Percentiles rank a stretch among this genome's conserved stretches.
phyloP scores from a whole-genome alignment of 78 protist species.

The Polysphondylium violaceum region DNA sequence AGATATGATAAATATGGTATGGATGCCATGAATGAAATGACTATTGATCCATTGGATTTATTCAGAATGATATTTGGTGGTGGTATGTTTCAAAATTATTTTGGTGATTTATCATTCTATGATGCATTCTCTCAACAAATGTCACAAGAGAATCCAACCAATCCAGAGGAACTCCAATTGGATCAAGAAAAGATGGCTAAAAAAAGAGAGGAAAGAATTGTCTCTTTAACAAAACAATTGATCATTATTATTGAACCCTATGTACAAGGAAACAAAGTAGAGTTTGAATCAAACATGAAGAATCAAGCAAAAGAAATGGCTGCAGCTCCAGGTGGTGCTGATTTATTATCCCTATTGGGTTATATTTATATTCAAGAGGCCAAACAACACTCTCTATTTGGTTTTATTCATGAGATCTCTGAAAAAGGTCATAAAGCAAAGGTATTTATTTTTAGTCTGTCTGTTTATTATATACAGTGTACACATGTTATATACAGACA shows the following conservation, averaged over 20 bases:
- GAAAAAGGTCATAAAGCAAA: conserved; percentile 62
- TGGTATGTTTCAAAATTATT: conserved; percentile 58
- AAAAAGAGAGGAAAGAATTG: conserved; percentile 17
- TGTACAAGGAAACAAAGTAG: conserved; percentile 35
- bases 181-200: neutral
- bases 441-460: too few species aligned
- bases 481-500: too few species aligned
- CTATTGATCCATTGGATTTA: conserved; percentile 52
- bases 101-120: conserved; percentile 76
- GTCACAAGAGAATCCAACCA: neutral
- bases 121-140: conserved; percentile 13
- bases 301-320: conserved; percentile 61
- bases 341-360: conserved; percentile 30
- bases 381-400: conserved; percentile 47
- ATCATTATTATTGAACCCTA: conserved; percentile 48
- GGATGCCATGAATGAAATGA: conserved; percentile 28
- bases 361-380: conserved; percentile 78
- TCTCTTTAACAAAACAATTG: conserved; percentile 16
- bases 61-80: conserved; percentile 76
- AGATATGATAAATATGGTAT: conserved; percentile 71
- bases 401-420: conserved; percentile 59
- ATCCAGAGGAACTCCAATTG: neutral
- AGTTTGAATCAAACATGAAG: conserved; percentile 13
- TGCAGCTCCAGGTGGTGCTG: conserved; percentile 59
- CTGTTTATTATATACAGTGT: too few species aligned